phyloP scores from a whole-genome alignment of 805 yeast genomes.

The Candida silvatica region DNA sequence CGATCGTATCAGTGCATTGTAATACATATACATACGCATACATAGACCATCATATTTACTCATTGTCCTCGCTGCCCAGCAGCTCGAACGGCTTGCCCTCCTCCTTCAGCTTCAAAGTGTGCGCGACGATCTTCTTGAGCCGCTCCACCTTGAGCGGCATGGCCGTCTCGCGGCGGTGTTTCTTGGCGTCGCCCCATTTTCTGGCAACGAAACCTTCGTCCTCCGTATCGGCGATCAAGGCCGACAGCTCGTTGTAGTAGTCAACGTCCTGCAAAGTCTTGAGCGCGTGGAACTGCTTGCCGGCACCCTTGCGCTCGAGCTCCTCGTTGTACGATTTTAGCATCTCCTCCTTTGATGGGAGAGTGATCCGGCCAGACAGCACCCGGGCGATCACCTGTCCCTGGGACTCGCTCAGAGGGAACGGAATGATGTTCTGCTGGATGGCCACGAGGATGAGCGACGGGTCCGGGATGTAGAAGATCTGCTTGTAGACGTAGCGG shows the following conservation, averaged over 20 bases:
- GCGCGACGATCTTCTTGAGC: slow-evolving; percentile 18
- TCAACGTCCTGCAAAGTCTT: slow-evolving; percentile 49
- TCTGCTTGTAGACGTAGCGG: slow-evolving; percentile 34
- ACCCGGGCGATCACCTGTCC: slow-evolving; percentile 34
- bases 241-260: slow-evolving; percentile 40
- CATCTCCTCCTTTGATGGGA: slow-evolving; percentile 33
- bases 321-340: slow-evolving; percentile 23
- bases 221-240: slow-evolving; percentile 28
- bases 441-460: slow-evolving; percentile 33
- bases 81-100: slow-evolving; percentile 17
- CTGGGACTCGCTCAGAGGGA: slow-evolving; percentile 42
- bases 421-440: slow-evolving; percentile 38
- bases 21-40: too few relatives aligned
- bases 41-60: not conserved
- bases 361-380: slow-evolving; percentile 31
- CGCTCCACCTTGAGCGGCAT: slow-evolving; percentile 21
- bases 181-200: slow-evolving; percentile 20
- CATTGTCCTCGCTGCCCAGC: slow-evolving; percentile 2
- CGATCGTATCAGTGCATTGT: too few relatives aligned
- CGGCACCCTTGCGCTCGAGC: slow-evolving; percentile 35
- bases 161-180: slow-evolving; percentile 17
- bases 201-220: slow-evolving; percentile 25
- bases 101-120: slow-evolving; percentile 18
- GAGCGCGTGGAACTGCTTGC: slow-evolving; percentile 42
- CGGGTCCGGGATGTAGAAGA: slow-evolving; percentile 38